Percentiles rank a stretch among this genome's conserved stretches.
Conservation (phyloP, 73 alveolate species). For the Paramecium primaurelia region DNA sequence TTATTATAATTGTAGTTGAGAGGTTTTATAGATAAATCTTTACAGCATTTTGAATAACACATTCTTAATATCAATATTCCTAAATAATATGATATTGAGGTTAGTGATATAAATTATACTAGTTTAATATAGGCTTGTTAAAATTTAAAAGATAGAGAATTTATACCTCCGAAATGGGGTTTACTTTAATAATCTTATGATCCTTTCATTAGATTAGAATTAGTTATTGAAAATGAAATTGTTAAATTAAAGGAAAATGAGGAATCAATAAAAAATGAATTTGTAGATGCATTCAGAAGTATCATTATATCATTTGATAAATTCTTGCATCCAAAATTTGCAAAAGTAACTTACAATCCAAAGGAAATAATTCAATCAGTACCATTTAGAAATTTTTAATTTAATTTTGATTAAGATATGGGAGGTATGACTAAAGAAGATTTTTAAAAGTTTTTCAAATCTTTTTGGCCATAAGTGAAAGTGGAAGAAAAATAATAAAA, state of each 20-base stretch:
- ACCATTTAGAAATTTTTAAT: neutral
- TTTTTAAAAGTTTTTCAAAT: neutral
- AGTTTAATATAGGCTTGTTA: neutral
- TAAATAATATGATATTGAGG: neutral
- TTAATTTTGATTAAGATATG: constrained; percentile 12
- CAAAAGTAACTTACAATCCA: constrained; percentile 14
- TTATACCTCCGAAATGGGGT: neutral
- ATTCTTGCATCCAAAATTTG: constrained; percentile 37
- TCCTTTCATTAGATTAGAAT: constrained; percentile 27
- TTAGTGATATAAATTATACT: neutral
- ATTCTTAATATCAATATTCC: neutral
- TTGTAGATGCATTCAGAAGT: constrained; percentile 19
- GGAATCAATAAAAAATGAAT: constrained; percentile 29
- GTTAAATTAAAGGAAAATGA: constrained; percentile 45
- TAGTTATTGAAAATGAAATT: constrained; percentile 12
- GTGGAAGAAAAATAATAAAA: neutral
- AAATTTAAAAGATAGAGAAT: neutral
- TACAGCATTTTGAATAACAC: constrained; percentile 47
- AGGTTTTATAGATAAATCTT: constrained; percentile 64
- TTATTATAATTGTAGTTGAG: constrained; percentile 67
- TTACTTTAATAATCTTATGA: neutral
- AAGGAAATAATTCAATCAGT: neutral
- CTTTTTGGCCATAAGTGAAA: constrained; percentile 25
- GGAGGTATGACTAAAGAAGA: constrained; percentile 21
- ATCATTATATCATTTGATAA: constrained; percentile 48